These are phyloP conservation scores for Ophiocordyceps unilateralis DNA, from an alignment of 2,329 filamentous ascomycete genomes.

Conservation along the genomic window DNA sequence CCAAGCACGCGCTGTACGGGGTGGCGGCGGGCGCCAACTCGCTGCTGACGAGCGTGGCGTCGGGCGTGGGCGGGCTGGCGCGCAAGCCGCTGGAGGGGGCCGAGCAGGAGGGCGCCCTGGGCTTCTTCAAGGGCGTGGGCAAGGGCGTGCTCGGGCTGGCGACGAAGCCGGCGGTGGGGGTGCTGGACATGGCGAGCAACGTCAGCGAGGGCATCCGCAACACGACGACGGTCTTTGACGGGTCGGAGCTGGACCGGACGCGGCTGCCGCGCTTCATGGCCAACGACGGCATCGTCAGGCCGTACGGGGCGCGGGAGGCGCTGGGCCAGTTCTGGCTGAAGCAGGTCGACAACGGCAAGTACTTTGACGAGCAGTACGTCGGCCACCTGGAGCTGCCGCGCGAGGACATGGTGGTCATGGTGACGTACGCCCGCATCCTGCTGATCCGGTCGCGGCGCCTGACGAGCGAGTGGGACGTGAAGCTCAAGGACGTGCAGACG, in stretches of 20 bases:
- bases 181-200: slow-evolving; percentile 92
- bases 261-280: slow-evolving; percentile 88
- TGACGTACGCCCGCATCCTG: slow-evolving; percentile 78
- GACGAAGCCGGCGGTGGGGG: slow-evolving; percentile 91
- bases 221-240: slow-evolving; percentile 95
- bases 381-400: slow-evolving; percentile 83
- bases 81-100: slow-evolving; percentile 89
- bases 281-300: slow-evolving; percentile 80
- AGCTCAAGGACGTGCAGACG: slow-evolving; percentile 88
- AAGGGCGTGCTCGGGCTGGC: slow-evolving; percentile 90
- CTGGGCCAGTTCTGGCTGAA: slow-evolving; percentile 98
- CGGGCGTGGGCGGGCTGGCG: slow-evolving; percentile 82
- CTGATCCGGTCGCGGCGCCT: slow-evolving; percentile 75
- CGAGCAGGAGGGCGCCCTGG: slow-evolving; percentile 82
- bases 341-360: slow-evolving; percentile 91
- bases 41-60: slow-evolving; percentile 80
- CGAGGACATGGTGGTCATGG: slow-evolving; percentile 77
- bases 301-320: slow-evolving; percentile 87
- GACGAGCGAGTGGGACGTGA: slow-evolving; percentile 88
- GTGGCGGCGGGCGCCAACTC: slow-evolving; percentile 92
- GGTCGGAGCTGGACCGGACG: slow-evolving; percentile 82
- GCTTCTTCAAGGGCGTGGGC: slow-evolving; percentile 94
- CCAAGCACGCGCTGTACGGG: slow-evolving; percentile 93
- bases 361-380: slow-evolving; percentile 95
- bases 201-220: slow-evolving; percentile 96